A percentile compares a stretch with the other conserved stretches of the same genome.
Conservation (phyloP, 2,329 filamentous ascomycete genomes). For the Colletotrichum spaethianum region DNA sequence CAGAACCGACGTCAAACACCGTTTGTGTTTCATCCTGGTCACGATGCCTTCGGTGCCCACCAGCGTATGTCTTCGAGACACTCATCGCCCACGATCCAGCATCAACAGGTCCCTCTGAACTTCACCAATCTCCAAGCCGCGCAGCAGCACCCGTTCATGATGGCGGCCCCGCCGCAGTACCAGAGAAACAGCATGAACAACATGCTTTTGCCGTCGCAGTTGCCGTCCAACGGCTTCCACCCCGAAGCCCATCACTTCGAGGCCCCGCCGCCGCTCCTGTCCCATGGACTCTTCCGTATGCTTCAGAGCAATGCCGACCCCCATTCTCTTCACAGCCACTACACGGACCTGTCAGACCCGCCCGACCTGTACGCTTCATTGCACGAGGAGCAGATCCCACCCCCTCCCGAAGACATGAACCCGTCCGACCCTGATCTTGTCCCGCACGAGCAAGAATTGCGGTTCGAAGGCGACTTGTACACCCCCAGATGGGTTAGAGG, state of each 20-base stretch:
- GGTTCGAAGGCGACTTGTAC: constrained; percentile 86
- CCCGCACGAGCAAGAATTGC: constrained; percentile 83
- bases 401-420: constrained; percentile 86
- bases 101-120: constrained; percentile 66
- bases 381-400: constrained; percentile 79
- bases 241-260: constrained; percentile 69
- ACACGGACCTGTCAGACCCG: constrained; percentile 80
- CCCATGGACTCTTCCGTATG: constrained; percentile 80
- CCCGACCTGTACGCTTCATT: constrained; percentile 84
- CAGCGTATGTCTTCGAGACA: constrained; percentile 69
- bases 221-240: constrained; percentile 61
- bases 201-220: constrained; percentile 64
- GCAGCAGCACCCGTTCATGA: constrained; percentile 69
- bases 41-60: constrained; percentile 71
- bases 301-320: constrained; percentile 82
- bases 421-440: constrained; percentile 81
- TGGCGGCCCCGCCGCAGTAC: constrained; percentile 66
- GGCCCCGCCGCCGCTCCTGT: constrained; percentile 74
- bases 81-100: constrained; percentile 64
- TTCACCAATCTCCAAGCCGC: constrained; percentile 69
- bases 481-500: constrained; percentile 88
- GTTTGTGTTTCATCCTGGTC: constrained; percentile 73
- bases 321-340: constrained; percentile 77
- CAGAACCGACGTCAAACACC: constrained; percentile 70
- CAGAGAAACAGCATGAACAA: constrained; percentile 73